Evolutionary conservation across 371 early-diverging fungal species (phyloP), one percentile per base, ranked within the genome.

Genomic region (Apophysomyces sp.): DNA sequence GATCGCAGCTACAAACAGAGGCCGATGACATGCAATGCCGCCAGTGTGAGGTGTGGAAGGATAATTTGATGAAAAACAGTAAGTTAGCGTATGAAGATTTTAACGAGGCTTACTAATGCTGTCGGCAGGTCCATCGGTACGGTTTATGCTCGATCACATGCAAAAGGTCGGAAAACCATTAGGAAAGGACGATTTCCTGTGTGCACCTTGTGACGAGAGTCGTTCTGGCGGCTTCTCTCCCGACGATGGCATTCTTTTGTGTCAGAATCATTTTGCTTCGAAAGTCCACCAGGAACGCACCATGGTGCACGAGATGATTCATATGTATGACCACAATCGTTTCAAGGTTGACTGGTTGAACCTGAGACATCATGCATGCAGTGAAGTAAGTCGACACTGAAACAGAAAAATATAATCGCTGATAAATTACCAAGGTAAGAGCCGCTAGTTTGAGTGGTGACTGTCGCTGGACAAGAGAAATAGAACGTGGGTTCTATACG

Each of bases 301-400:
- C 0, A 88, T 97, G 84, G 93, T 92, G 2, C 98, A 97, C 72
- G 98, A 97, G 74, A 90, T 96, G 83, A 83, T 98, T n/a, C 98
- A 98, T 73, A 94, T 95, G 59, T 97, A 90, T 71, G 98, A 97
- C 67, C 87, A 92, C 66, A 89, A 87, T 62, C 86, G 87, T 62
- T 91, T 91, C 66, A 87, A 91, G 49, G 77, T 95, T 5, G 88
- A 95, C 62, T 93, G 93, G 93, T 78, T 73, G 58, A 91, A 94
- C 66, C 78, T 92, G 58, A 84, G 86, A 39, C 96, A 97, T 69
- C 92, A 93, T 66, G 98, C 98, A 1, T 98, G 98, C 71, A 86
- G 94, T 27, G 97, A 93, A 68, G 85, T 88, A 80, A 64, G 61
- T 39, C n/a, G 21, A 37, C 15, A 34, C 4, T 21, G 55, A 24